A percentile compares a stretch with the other conserved stretches of the same genome.
These are phyloP conservation scores for Euphorbia pulcherrima DNA, from an alignment of 345 rosid genomes.

Conservation along the genomic window DNA sequence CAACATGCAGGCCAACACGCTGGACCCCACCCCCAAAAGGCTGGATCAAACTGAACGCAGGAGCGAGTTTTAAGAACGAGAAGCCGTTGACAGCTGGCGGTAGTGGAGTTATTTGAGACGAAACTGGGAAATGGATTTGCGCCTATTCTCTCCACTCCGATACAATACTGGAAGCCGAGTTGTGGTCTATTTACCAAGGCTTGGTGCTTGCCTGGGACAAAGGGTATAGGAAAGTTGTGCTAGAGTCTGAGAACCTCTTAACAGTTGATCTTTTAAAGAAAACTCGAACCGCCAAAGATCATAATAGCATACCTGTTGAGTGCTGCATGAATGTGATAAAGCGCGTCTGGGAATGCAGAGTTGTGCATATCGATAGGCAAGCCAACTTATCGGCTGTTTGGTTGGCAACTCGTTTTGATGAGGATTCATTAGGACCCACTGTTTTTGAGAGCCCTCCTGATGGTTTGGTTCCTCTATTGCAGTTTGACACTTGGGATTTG, in stretches of 20 bases:
- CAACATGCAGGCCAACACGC: not conserved
- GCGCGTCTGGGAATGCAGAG: constrained; percentile 43
- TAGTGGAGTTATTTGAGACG: constrained; percentile 47
- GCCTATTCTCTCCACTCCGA: constrained; percentile 36
- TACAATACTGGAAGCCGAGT: constrained; percentile 27
- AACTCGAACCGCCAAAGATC: constrained; percentile 9
- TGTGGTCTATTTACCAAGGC: constrained; percentile 53
- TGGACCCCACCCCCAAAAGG: constrained; percentile 25
- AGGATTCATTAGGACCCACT: not conserved
- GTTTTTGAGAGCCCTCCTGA: not conserved
- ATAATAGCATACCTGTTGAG: constrained; percentile 24
- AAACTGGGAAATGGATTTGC: constrained; percentile 49
- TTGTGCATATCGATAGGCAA: constrained; percentile 22
- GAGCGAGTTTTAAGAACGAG: constrained; percentile 20
- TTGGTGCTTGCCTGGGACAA: constrained; percentile 39
- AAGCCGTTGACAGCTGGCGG: constrained; percentile 25
- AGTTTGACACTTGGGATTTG: not conserved
- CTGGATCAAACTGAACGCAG: constrained; percentile 47
- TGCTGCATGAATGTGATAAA: constrained; percentile 36
- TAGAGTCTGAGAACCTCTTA: constrained; percentile 32
- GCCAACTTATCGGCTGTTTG: constrained; percentile 38
- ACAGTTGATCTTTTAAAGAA: constrained; percentile 31
- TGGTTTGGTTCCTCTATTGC: not conserved
- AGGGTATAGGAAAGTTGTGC: constrained; percentile 38
- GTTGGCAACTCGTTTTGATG: constrained; percentile 28